These are phyloP conservation scores for Gyromitra esculenta DNA, from an alignment of 2,329 filamentous ascomycete species.

Conservation along the genomic window DNA sequence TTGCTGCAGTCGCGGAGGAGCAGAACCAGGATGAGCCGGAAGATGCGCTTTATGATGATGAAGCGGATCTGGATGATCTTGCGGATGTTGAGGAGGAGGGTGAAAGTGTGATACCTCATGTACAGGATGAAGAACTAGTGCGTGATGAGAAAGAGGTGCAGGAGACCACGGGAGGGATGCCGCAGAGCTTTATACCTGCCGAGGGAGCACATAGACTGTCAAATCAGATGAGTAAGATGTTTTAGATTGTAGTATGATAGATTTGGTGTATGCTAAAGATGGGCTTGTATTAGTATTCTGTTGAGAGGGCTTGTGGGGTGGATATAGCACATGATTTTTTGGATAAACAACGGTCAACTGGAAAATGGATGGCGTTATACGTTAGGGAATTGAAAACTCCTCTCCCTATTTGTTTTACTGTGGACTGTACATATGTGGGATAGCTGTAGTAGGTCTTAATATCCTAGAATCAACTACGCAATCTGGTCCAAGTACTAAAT, in stretches of 20 bases:
- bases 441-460: no score
- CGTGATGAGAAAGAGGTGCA: not conserved
- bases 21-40: not conserved
- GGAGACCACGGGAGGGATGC: not conserved
- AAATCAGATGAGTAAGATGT: not conserved
- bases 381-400: slow-evolving; percentile 14
- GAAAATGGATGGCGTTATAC: slow-evolving; percentile 12
- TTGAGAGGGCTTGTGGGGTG: not conserved
- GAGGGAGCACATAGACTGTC: not conserved
- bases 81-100: slow-evolving; percentile 20
- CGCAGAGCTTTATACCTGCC: not conserved
- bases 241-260: not conserved
- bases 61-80: not conserved
- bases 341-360: not conserved
- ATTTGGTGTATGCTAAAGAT: not conserved
- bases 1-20: not conserved
- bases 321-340: not conserved
- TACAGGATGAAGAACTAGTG: not conserved
- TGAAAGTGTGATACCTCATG: slow-evolving; percentile 32
- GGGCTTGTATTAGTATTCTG: not conserved
- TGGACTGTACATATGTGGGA: no score
- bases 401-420: not conserved
- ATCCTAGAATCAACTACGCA: no score
- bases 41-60: not conserved
- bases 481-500: no score